phyloP scores from a whole-genome alignment of 2,329 filamentous ascomycete genomes.

The Diaporthe aspalathi region DNA sequence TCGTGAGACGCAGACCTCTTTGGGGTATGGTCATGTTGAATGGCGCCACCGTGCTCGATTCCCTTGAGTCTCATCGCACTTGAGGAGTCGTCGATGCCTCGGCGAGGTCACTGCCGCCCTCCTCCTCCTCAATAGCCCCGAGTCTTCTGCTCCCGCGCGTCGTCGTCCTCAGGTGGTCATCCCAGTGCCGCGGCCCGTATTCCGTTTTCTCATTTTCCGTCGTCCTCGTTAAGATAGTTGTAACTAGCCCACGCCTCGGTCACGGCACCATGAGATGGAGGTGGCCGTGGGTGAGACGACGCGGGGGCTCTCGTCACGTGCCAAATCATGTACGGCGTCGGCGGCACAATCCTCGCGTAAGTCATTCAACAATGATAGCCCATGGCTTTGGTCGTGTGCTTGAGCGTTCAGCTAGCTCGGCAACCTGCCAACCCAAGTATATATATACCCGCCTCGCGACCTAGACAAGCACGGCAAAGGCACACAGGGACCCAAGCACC shows the following conservation, averaged over 20 bases:
- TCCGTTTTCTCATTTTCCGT: neutral
- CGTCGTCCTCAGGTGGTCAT: neutral
- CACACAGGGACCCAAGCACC: neutral
- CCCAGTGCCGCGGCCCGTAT: neutral
- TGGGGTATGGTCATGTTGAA: neutral
- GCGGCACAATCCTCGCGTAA: constrained; percentile 1
- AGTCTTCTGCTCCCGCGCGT: neutral
- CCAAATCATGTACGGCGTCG: neutral
- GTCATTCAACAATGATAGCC: neutral
- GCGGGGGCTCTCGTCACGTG: neutral
- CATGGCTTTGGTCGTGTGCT: neutral
- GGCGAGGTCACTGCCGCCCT: neutral
- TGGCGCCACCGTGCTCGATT: neutral
- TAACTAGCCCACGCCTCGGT: neutral
- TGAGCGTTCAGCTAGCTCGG: neutral
- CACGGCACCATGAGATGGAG: neutral
- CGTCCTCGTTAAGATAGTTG: neutral
- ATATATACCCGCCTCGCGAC: neutral
- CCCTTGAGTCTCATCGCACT: neutral
- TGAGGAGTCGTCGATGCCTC: neutral
- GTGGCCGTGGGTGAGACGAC: neutral
- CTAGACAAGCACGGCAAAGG: constrained; percentile 1
- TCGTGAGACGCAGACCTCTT: neutral
- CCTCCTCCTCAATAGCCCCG: neutral
- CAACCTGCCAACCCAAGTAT: neutral